These are phyloP conservation scores for Pseudogymnoascus sp. DNA, from an alignment of 2,329 filamentous ascomycete species.

Conservation along the genomic window DNA sequence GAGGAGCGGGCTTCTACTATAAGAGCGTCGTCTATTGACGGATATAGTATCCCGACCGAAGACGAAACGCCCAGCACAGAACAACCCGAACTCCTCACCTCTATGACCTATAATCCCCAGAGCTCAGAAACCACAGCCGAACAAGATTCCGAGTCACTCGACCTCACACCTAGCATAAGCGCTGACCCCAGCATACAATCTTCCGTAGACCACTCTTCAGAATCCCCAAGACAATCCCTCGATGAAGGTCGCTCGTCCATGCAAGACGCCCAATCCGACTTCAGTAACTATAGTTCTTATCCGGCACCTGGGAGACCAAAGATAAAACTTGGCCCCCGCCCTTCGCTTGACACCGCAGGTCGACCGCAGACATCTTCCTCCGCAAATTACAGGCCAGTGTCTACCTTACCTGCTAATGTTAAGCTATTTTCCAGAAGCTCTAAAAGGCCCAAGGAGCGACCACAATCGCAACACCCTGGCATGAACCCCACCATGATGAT, in stretches of 20 bases:
- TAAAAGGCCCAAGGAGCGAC: slow-evolving; percentile 41
- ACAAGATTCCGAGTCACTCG: neutral
- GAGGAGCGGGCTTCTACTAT: slow-evolving; percentile 34
- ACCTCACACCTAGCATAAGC: slow-evolving; percentile 6
- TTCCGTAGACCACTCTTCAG: slow-evolving; percentile 5
- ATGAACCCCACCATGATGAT: slow-evolving; percentile 24
- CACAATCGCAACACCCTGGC: slow-evolving; percentile 32
- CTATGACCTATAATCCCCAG: neutral
- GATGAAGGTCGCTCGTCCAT: slow-evolving; percentile 33
- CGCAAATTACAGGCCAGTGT: slow-evolving; percentile 62
- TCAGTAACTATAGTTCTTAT: slow-evolving; percentile 44
- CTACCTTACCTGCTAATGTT: slow-evolving; percentile 73
- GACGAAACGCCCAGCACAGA: neutral
- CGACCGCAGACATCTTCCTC: slow-evolving; percentile 52
- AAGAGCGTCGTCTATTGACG: slow-evolving; percentile 19
- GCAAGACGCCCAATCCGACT: slow-evolving; percentile 45
- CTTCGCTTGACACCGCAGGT: slow-evolving; percentile 60
- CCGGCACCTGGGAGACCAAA: slow-evolving; percentile 59
- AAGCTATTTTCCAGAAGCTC: slow-evolving; percentile 57
- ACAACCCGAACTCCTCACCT: neutral
- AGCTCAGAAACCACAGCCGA: neutral
- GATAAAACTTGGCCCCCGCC: slow-evolving; percentile 81
- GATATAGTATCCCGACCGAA: neutral
- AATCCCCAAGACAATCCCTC: slow-evolving; percentile 18
- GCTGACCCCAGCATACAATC: neutral